phyloP scores from a whole-genome alignment of 371 early-diverging fungal species.

The Chytridiales sp. region DNA sequence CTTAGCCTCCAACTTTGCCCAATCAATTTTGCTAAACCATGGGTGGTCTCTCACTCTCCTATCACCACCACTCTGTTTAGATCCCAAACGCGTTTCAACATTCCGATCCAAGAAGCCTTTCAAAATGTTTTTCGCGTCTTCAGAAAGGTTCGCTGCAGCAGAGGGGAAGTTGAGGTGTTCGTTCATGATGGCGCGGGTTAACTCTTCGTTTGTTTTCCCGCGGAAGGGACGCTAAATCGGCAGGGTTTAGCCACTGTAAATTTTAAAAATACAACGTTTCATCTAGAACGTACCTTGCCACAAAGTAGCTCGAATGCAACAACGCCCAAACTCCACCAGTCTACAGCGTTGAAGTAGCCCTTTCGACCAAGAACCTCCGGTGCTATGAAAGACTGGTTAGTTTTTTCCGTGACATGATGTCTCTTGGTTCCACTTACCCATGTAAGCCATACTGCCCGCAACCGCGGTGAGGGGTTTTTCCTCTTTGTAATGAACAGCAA shows the following conservation, averaged over 20 bases:
- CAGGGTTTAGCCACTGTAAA: not conserved
- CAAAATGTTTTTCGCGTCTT: constrained; percentile 8
- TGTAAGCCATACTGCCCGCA: constrained; percentile 59
- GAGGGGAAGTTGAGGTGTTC: constrained; percentile 17
- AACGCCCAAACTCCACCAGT: constrained; percentile 94
- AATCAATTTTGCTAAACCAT: constrained; percentile 47
- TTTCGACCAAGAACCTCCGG: constrained; percentile 50
- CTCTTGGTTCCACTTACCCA: constrained; percentile 52
- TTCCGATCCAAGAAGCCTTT: constrained; percentile 29
- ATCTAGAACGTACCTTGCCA: constrained; percentile 50
- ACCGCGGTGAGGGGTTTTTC: constrained; percentile 42
- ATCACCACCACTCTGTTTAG: constrained; percentile 30
- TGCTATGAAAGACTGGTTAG: constrained; percentile 36
- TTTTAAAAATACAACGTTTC: not conserved
- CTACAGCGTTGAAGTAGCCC: constrained; percentile 46
- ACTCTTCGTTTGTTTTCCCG: constrained; percentile 28
- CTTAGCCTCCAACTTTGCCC: constrained; percentile 46
- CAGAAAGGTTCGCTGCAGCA: constrained; percentile 3
- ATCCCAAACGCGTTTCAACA: constrained; percentile 38
- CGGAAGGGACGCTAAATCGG: constrained; percentile 17
- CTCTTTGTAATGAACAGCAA: constrained; percentile 46
- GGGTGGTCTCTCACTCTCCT: constrained; percentile 39
- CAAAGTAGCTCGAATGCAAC: constrained; percentile 77
- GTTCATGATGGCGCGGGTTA: constrained; percentile 18
- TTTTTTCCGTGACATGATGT: no score